Evolutionary conservation across 495 filamentous ascomycete species (phyloP).

Genomic region (Annulohypoxylon moriforme): DNA sequence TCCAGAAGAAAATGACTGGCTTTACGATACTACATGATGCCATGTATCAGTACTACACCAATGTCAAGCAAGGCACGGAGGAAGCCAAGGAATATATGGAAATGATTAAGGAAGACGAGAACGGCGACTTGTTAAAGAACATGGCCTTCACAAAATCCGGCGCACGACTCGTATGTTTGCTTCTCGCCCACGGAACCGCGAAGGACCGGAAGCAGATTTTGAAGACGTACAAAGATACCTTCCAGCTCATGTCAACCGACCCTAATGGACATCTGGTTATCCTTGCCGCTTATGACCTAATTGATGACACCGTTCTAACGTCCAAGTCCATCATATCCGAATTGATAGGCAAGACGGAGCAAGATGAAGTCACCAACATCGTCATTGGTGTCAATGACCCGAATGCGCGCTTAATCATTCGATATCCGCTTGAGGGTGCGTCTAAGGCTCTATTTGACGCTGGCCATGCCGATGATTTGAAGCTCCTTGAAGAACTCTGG

Average conservation of each 20-base stretch:
- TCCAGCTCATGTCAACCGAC: constrained; percentile 85
- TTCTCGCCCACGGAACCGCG: constrained; percentile 83
- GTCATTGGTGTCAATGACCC: constrained; percentile 71
- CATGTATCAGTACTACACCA: constrained; percentile 95
- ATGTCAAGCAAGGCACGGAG: constrained; percentile 75
- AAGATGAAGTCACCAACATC: constrained; percentile 71
- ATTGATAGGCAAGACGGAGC: constrained; percentile 74
- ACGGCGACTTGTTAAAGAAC: constrained; percentile 89
- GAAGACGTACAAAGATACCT: constrained; percentile 84
- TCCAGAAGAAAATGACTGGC: constrained; percentile 94
- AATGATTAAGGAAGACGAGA: constrained; percentile 88
- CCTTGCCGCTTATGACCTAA: constrained; percentile 84
- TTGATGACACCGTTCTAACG: constrained; percentile 93
- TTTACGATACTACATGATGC: constrained; percentile 98
- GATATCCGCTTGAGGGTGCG: constrained; percentile 84
- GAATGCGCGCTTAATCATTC: constrained; percentile 78
- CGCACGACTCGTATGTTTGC: constrained; percentile 80
- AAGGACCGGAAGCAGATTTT: constrained; percentile 94
- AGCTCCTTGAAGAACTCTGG: constrained; percentile 77
- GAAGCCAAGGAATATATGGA: constrained; percentile 91
- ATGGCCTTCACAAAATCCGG: constrained; percentile 95
- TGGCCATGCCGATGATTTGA: constrained; percentile 67
- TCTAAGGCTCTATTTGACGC: constrained; percentile 75
- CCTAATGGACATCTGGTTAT: constrained; percentile 81
- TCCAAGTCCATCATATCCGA: constrained; percentile 86